These are phyloP conservation scores for Trichoderma polysporum DNA, from an alignment of 2,329 filamentous ascomycete genomes.

Conservation along the genomic window DNA sequence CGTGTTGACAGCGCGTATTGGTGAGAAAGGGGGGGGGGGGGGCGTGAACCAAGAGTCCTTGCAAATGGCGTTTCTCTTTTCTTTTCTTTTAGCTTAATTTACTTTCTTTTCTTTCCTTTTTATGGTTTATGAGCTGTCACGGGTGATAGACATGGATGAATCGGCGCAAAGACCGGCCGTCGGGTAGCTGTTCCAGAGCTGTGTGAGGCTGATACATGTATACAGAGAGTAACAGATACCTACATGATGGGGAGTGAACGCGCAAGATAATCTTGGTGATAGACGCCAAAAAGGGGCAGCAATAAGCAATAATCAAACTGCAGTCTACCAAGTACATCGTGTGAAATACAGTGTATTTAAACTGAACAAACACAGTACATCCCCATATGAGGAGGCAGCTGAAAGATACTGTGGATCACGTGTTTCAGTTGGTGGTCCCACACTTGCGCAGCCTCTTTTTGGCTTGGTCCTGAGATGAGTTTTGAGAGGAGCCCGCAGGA, in stretches of 20 bases:
- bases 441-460: not conserved
- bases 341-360: not conserved
- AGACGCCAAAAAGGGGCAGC: not conserved
- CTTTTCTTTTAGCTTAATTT: too few species aligned
- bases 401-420: not conserved
- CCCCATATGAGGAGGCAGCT: not conserved
- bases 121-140: not conserved
- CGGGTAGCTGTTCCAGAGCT: not conserved
- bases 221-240: not conserved
- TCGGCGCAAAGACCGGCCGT: not conserved
- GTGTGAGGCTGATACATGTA: not conserved
- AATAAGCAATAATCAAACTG: too few species aligned
- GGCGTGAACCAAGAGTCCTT: not conserved
- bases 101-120: not conserved
- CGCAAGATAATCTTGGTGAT: not conserved
- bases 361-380: not conserved
- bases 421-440: not conserved
- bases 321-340: too few species aligned
- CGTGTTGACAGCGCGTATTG: too few species aligned
- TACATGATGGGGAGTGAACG: not conserved
- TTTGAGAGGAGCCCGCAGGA: not conserved
- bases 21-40: too few species aligned
- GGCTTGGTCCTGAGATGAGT: not conserved
- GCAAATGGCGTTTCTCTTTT: not conserved
- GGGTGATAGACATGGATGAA: not conserved